A percentile compares a stretch with the other conserved stretches of the same genome.
These are phyloP conservation scores for Solanum stenotomum DNA, from an alignment of 257 asterid species.

Conservation along the genomic window DNA sequence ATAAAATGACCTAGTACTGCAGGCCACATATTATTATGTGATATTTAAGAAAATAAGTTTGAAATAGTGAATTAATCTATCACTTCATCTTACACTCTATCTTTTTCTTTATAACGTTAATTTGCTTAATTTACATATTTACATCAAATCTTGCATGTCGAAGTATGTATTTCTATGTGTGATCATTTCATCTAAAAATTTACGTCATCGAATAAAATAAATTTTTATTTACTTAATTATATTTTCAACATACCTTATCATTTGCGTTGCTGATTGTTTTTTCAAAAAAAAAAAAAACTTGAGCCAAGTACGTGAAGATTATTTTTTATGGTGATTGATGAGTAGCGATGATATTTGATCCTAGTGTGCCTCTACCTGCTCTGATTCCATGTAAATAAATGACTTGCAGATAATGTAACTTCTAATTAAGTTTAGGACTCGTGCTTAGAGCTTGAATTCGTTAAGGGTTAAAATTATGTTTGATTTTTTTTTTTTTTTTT, in stretches of 20 bases:
- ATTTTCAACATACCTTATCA: background rate
- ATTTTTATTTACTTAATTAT: background rate
- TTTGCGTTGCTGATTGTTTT: background rate
- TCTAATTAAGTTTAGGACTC: background rate
- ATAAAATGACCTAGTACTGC: background rate
- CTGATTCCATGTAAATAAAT: background rate
- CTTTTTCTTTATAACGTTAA: background rate
- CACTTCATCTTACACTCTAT: background rate
- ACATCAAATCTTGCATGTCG: background rate
- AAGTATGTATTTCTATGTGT: fast-evolving
- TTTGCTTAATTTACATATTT: background rate
- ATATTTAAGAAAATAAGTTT: background rate
- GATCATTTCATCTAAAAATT: background rate
- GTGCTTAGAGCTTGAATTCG: background rate
- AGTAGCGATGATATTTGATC: background rate
- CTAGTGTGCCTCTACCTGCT: background rate
- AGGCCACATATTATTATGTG: background rate
- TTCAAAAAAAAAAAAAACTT: no score
- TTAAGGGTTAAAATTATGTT: background rate
- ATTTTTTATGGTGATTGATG: background rate
- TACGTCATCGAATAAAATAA: background rate
- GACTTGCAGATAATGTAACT: background rate
- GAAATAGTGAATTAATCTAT: background rate
- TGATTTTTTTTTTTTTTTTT: no score
- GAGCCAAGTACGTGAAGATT: background rate